These are phyloP conservation scores for Sarocladiaceae sp. DNA, from an alignment of 2,329 filamentous ascomycete species.

Conservation along the genomic window DNA sequence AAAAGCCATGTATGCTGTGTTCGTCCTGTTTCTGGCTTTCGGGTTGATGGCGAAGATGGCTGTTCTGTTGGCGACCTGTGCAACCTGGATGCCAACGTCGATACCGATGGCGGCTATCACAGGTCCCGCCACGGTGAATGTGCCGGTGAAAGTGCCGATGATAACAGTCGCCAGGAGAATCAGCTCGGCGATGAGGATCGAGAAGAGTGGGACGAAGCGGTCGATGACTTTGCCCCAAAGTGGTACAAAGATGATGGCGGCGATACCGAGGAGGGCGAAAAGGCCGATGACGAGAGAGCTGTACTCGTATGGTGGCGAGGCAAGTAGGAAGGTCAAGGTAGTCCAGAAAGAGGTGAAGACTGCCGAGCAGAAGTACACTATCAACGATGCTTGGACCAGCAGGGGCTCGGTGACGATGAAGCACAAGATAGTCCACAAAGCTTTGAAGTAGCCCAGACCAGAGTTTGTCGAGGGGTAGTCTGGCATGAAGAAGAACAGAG, in stretches of 20 bases:
- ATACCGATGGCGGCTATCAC: constrained; percentile 67
- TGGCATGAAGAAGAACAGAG: constrained; percentile 71
- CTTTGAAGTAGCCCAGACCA: constrained; percentile 59
- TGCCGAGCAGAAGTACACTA: constrained; percentile 55
- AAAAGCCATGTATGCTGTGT: constrained; percentile 77
- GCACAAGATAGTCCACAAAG: constrained; percentile 60
- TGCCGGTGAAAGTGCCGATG: constrained; percentile 66
- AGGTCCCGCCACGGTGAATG: constrained; percentile 63
- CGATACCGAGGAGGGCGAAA: constrained; percentile 74
- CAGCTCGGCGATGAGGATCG: constrained; percentile 57
- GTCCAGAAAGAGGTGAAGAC: constrained; percentile 53
- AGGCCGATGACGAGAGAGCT: constrained; percentile 66
- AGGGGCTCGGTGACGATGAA: constrained; percentile 64
- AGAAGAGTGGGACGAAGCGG: constrained; percentile 62
- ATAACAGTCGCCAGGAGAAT: constrained; percentile 56
- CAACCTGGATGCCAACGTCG: constrained; percentile 69
- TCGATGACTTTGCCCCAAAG: constrained; percentile 68
- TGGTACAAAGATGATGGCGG: constrained; percentile 62
- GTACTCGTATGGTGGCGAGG: constrained; percentile 65
- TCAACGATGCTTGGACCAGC: constrained; percentile 64
- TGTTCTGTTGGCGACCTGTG: constrained; percentile 68
- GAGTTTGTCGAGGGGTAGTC: constrained; percentile 74
- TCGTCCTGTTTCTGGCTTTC: constrained; percentile 68
- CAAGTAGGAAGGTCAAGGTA: constrained; percentile 74
- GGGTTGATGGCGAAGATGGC: constrained; percentile 69